These are phyloP conservation scores for Fonsecaea monophora DNA, from an alignment of 2,329 filamentous ascomycete genomes.

Conservation along the genomic window DNA sequence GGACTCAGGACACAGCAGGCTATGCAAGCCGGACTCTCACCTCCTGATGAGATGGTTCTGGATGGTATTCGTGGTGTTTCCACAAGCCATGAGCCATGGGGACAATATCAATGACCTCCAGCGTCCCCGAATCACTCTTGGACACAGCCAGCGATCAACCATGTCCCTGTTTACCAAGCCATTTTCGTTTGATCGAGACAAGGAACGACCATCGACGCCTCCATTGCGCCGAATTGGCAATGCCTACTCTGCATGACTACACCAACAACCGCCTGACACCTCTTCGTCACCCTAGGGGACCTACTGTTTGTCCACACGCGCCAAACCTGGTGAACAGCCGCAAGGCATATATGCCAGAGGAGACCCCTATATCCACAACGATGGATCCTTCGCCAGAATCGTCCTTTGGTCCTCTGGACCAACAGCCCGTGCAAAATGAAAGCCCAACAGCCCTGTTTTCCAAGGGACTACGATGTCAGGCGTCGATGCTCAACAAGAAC, in stretches of 20 bases:
- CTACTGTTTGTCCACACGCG: background rate
- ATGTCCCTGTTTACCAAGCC: background rate
- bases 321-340: background rate
- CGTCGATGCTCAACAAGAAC: background rate
- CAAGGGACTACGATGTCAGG: background rate
- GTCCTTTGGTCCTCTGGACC: background rate
- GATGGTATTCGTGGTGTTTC: background rate
- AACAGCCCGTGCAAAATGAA: background rate
- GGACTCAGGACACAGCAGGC: background rate
- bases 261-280: background rate
- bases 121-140: background rate
- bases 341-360: background rate
- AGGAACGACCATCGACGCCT: background rate
- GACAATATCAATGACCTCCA: background rate
- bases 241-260: background rate
- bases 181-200: constrained; percentile 2
- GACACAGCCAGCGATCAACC: background rate
- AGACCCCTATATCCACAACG: background rate
- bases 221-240: background rate
- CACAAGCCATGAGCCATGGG: background rate
- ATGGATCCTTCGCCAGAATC: background rate
- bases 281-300: background rate
- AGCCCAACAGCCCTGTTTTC: constrained; percentile 13
- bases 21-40: background rate
- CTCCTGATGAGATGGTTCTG: background rate